A percentile compares a stretch with the other conserved stretches of the same genome.
phyloP scores from a whole-genome alignment of 805 yeast species.

The Hemisphaericaspora nanyangensis region DNA sequence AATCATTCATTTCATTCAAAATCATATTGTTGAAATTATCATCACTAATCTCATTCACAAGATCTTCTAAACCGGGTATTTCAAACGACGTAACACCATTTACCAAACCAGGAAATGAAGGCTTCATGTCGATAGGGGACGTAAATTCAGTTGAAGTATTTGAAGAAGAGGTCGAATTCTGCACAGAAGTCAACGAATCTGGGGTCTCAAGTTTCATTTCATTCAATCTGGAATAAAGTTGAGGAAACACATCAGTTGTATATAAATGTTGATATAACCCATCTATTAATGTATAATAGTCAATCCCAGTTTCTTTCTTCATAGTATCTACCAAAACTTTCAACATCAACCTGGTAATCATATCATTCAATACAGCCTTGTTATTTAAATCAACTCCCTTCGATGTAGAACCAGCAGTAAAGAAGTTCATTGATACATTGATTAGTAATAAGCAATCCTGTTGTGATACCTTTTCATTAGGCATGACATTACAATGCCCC shows the following conservation, averaged over 20 bases:
- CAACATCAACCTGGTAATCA: conserved; percentile 21
- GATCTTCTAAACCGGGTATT: background rate
- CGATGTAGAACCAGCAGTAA: conserved; percentile 2
- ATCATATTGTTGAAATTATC: conserved; percentile 4
- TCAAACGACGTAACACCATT: background rate
- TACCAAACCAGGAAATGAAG: background rate
- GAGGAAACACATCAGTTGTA: conserved; percentile 10
- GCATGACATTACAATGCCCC: conserved; percentile 18
- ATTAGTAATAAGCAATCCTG: conserved; percentile 22
- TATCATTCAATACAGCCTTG: conserved; percentile 11
- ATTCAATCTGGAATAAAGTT: background rate
- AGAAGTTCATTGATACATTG: conserved; percentile 13
- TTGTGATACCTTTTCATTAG: conserved; percentile 12
- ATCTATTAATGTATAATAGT: conserved; percentile 12
- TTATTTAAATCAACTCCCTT: conserved; percentile 7
- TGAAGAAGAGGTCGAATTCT: background rate
- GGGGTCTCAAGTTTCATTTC: background rate
- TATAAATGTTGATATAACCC: conserved; percentile 18
- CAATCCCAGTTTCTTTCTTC: conserved; percentile 10
- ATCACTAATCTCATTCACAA: background rate
- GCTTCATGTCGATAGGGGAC: conserved; percentile 2
- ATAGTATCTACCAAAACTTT: conserved; percentile 17
- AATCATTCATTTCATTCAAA: conserved; percentile 5
- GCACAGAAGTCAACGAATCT: background rate
- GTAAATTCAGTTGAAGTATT: background rate